Conservation (phyloP, 805 yeast genomes). For the Cyberlindnera nakhonratchasimensis region DNA sequence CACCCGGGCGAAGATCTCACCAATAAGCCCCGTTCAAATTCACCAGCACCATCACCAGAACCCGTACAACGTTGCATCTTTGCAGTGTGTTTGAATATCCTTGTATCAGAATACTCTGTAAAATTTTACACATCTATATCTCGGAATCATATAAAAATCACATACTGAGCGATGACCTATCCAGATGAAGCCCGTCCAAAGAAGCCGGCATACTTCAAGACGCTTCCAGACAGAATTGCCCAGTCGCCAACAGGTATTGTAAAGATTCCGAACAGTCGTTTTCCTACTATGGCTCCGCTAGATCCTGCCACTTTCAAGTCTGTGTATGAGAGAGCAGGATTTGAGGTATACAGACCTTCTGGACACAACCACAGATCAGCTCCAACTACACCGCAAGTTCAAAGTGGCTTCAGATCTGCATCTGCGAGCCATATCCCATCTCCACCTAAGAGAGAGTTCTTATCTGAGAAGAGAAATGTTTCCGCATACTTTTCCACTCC, state of each 20-base stretch:
- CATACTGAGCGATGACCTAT: constrained; percentile 6
- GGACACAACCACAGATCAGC: constrained; percentile 4
- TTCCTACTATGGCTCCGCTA: constrained; percentile 67
- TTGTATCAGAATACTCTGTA: no score
- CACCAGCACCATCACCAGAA: no score
- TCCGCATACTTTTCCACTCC: constrained; percentile 16
- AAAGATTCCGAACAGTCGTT: constrained; percentile 41
- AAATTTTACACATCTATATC: no score
- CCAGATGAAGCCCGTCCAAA: constrained; percentile 1
- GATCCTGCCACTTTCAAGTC: constrained; percentile 50
- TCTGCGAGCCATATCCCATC: constrained; percentile 15
- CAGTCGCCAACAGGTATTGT: constrained; percentile 26
- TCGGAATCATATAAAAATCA: no score
- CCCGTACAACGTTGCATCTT: no score
- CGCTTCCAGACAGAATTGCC: constrained; percentile 26
- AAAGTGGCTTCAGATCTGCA: constrained; percentile 14
- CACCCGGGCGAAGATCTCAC: no score
- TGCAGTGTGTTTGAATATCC: no score
- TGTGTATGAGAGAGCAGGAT: constrained; percentile 81
- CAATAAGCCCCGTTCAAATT: no score
- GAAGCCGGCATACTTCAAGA: constrained; percentile 27
- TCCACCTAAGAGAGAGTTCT: not conserved
- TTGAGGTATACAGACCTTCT: constrained; percentile 48
- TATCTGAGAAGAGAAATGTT: constrained; percentile 18
- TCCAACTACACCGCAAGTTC: constrained; percentile 1